Conservation (phyloP, 176 grass and related monocot genomes). For the Oropetium thomaeum region DNA sequence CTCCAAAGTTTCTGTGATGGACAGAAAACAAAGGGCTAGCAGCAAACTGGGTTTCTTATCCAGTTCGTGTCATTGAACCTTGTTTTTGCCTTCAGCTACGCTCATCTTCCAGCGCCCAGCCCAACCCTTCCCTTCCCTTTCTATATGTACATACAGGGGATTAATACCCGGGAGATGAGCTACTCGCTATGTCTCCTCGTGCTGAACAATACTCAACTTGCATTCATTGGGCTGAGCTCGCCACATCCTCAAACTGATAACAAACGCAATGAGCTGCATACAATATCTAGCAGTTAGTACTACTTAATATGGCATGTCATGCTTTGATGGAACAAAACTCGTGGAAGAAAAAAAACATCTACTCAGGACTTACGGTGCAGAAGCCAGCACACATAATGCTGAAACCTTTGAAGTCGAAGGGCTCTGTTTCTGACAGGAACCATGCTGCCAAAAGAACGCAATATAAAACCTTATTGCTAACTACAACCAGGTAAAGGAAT, state of each 20-base stretch:
- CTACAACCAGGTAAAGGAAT: conserved; percentile 1
- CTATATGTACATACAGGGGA: not conserved
- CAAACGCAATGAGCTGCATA: conserved; percentile 43
- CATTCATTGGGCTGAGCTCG: not conserved
- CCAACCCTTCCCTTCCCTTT: not conserved
- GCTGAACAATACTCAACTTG: conserved; percentile 1
- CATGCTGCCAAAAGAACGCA: conserved; percentile 44
- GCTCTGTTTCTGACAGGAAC: conserved; percentile 73
- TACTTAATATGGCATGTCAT: too few species aligned
- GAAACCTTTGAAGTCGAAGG: conserved; percentile 89
- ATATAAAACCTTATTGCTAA: not conserved
- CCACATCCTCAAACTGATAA: conserved; percentile 38
- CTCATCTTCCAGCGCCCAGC: not conserved
- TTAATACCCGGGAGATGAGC: not conserved
- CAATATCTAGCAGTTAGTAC: not conserved
- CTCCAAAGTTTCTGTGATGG: not conserved
- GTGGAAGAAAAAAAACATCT: not conserved
- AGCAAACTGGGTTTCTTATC: not conserved
- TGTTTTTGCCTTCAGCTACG: not conserved
- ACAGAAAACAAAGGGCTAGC: not conserved
- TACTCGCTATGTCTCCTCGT: conserved; percentile 33
- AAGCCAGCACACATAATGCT: conserved; percentile 86
- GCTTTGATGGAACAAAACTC: not conserved
- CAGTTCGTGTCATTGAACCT: not conserved
- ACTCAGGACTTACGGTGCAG: conserved; percentile 45